These are phyloP conservation scores for Ophiostoma triangulosporum DNA, from an alignment of 2,329 filamentous ascomycete species.

Conservation along the genomic window DNA sequence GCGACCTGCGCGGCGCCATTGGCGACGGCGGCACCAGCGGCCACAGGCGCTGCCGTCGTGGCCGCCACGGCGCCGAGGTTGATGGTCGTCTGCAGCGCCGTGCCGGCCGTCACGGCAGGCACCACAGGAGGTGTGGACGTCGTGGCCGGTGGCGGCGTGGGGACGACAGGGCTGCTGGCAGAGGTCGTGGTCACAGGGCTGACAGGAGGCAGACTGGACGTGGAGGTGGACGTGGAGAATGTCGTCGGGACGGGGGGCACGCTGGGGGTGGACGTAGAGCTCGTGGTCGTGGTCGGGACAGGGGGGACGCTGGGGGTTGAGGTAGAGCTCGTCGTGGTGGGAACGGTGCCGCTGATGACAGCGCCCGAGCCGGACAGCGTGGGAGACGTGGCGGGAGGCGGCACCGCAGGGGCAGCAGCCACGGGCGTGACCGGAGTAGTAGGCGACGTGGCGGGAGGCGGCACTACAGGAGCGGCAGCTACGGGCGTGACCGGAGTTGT, in stretches of 20 bases:
- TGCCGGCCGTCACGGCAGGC: constrained; percentile 6
- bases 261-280: no score
- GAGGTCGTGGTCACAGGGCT: not conserved
- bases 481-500: not conserved
- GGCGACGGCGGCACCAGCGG: constrained; percentile 14
- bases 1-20: constrained; percentile 14
- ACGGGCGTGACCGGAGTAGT: not conserved
- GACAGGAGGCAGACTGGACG: not conserved
- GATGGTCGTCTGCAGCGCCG: constrained; percentile 17
- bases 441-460: not conserved
- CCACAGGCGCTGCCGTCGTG: constrained; percentile 13
- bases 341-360: not conserved
- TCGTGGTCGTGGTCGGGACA: not conserved
- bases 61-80: constrained; percentile 16
- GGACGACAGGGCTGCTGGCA: not conserved
- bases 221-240: not conserved
- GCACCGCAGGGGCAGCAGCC: not conserved
- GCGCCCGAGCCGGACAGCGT: not conserved
- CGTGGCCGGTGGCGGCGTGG: not conserved
- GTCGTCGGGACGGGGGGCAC: no score
- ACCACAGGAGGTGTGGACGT: no score
- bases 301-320: not conserved
- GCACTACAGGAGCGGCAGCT: not conserved
- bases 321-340: no score
- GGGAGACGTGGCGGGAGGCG: not conserved